Conservation (phyloP, 1,284 basidiomycete genomes). For the Boletellus deceptivus region DNA sequence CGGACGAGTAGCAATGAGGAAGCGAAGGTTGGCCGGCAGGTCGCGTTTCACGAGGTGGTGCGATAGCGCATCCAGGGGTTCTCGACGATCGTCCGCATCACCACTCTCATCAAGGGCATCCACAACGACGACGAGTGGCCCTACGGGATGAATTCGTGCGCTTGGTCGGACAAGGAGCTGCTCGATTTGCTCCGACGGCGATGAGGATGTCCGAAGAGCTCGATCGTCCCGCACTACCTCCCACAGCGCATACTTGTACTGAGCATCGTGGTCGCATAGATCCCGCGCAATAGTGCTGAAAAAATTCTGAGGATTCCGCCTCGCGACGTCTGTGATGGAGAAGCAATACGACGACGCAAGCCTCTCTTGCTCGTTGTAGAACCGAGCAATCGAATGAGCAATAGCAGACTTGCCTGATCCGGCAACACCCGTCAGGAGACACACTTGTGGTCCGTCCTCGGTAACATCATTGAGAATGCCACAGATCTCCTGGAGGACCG, state of each 20-base stretch:
- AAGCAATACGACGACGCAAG: not conserved
- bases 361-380: not conserved
- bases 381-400: not conserved
- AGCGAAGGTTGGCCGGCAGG: slow-evolving; percentile 4
- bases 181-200: slow-evolving; percentile 1
- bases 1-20: slow-evolving; percentile 6
- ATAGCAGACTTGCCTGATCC: slow-evolving; percentile 1
- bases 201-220: not conserved
- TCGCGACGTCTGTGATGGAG: not conserved
- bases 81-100: not conserved
- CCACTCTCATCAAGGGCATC: slow-evolving; percentile 16
- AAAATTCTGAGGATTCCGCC: not conserved
- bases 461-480: slow-evolving; percentile 15
- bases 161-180: slow-evolving; percentile 2
- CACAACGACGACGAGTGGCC: slow-evolving; percentile 7
- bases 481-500: not conserved
- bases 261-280: slow-evolving; percentile 1
- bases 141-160: not conserved
- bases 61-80: not conserved
- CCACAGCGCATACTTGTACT: slow-evolving; percentile 3
- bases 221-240: not conserved
- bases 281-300: slow-evolving; percentile 8
- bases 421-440: not conserved
- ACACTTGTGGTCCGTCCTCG: not conserved
- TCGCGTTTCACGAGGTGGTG: not conserved